These are phyloP conservation scores for Ochromonas danica DNA, from an alignment of 108 stramenopile species.

Conservation along the genomic window DNA sequence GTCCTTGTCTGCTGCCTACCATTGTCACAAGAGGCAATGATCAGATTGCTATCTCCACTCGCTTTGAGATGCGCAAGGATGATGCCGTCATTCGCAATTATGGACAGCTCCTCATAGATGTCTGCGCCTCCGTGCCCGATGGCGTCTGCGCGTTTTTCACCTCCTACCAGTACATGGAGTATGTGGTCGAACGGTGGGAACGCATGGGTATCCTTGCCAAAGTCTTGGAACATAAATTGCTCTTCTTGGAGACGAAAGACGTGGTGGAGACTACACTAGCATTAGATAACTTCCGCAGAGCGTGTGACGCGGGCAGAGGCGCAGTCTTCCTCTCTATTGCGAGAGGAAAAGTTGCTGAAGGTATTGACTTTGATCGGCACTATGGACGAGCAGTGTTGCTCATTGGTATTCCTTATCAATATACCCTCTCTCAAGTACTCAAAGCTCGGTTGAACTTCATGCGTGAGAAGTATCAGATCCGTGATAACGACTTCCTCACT, in stretches of 20 bases:
- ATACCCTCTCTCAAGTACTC: slow-evolving; percentile 89
- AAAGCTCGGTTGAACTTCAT: slow-evolving; percentile 90
- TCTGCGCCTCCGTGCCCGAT: slow-evolving; percentile 84
- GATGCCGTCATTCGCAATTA: slow-evolving; percentile 82
- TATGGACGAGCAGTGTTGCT: slow-evolving; percentile 95
- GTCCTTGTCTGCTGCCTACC: slow-evolving; percentile 93
- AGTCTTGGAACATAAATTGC: slow-evolving; percentile 83
- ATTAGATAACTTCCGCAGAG: slow-evolving; percentile 89
- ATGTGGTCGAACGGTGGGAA: slow-evolving; percentile 87
- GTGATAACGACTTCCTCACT: slow-evolving; percentile 90
- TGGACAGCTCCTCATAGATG: slow-evolving; percentile 82
- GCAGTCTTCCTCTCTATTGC: slow-evolving; percentile 98
- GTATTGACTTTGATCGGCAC: slow-evolving; percentile 99
- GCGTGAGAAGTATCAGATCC: slow-evolving; percentile 64
- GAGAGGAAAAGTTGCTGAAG: slow-evolving; percentile 92
- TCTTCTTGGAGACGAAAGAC: slow-evolving; percentile 99
- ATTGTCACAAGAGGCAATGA: slow-evolving; percentile 89
- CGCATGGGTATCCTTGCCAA: slow-evolving; percentile 77
- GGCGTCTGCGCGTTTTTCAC: slow-evolving; percentile 98
- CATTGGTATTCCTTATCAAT: slow-evolving; percentile 99
- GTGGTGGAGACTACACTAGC: slow-evolving; percentile 97
- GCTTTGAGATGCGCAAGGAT: slow-evolving; percentile 84
- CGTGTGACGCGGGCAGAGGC: slow-evolving; percentile 95
- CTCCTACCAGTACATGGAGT: slow-evolving; percentile 96
- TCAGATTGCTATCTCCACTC: slow-evolving; percentile 76